phyloP scores from a whole-genome alignment of 2,329 filamentous ascomycete species.

The Raffaelea albimanens region DNA sequence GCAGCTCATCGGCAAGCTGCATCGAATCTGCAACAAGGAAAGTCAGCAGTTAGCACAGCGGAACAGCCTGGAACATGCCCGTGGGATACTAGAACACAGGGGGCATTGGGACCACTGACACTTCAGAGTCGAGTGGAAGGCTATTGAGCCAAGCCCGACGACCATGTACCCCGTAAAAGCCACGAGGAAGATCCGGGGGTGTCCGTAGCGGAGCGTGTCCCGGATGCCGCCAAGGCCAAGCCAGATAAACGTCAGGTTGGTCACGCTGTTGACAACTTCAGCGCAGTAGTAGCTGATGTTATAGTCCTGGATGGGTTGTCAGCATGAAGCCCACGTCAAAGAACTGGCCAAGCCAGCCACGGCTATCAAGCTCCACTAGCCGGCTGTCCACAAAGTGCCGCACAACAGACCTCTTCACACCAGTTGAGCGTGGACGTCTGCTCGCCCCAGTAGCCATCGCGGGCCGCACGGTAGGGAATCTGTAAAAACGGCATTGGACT shows the following conservation, averaged over 20 bases:
- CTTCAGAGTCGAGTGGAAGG: slow-evolving; percentile 48
- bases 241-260: slow-evolving; percentile 73
- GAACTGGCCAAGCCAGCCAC: background rate
- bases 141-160: slow-evolving; percentile 44
- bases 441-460: slow-evolving; percentile 26
- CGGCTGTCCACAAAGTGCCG: background rate
- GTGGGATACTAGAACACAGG: background rate
- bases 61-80: background rate
- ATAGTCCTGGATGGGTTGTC: slow-evolving; percentile 19
- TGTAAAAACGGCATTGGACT: slow-evolving; percentile 11
- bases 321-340: background rate
- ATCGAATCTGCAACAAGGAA: slow-evolving; percentile 35
- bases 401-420: slow-evolving; percentile 25
- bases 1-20: slow-evolving; percentile 51
- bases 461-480: slow-evolving; percentile 24
- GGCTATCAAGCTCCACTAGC: background rate
- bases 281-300: slow-evolving; percentile 27
- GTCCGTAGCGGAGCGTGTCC: slow-evolving; percentile 61
- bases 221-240: slow-evolving; percentile 66
- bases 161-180: slow-evolving; percentile 44
- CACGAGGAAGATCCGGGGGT: slow-evolving; percentile 68
- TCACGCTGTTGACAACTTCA: slow-evolving; percentile 51
- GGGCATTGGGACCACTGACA: slow-evolving; percentile 27
- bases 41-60: background rate
- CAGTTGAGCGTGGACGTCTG: slow-evolving; percentile 29